phyloP scores from a whole-genome alignment of 2,329 filamentous ascomycete species.

The Neonectria coccinea region DNA sequence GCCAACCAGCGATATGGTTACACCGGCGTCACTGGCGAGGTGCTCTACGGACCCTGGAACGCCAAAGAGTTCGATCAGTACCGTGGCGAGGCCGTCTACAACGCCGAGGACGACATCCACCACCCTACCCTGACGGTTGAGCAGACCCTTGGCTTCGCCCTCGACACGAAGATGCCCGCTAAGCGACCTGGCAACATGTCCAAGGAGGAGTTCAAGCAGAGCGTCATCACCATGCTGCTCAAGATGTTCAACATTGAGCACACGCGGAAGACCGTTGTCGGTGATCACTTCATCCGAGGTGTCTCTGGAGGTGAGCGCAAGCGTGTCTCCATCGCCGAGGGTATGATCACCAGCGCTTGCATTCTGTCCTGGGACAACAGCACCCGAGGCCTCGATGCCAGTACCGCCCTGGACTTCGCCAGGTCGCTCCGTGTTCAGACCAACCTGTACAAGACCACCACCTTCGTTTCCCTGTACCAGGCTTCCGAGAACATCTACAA shows the following conservation, averaged over 20 bases:
- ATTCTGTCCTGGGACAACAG: constrained; percentile 82
- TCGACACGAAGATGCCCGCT: constrained; percentile 86
- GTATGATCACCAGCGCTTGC: constrained; percentile 80
- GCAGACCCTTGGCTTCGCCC: constrained; percentile 86
- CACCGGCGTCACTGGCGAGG: constrained; percentile 72
- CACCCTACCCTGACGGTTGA: constrained; percentile 87
- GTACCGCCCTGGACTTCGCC: constrained; percentile 74
- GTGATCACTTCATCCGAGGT: constrained; percentile 82
- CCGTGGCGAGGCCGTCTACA: constrained; percentile 86
- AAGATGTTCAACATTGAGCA: constrained; percentile 97
- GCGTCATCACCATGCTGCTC: constrained; percentile 78
- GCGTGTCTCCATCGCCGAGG: constrained; percentile 81
- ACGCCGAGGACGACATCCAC: constrained; percentile 83
- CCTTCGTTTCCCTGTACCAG: constrained; percentile 88
- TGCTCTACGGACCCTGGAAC: constrained; percentile 80
- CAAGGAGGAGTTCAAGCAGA: constrained; percentile 80
- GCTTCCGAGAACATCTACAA: constrained; percentile 85
- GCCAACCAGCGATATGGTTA: constrained; percentile 73
- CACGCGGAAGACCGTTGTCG: constrained; percentile 85
- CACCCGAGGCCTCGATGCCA: constrained; percentile 76
- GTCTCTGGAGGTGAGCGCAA: constrained; percentile 80
- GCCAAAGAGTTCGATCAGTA: constrained; percentile 79
- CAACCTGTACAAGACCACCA: constrained; percentile 84
- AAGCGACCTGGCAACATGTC: constrained; percentile 81
- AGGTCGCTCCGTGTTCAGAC: constrained; percentile 83